A percentile compares a stretch with the other conserved stretches of the same genome.
Evolutionary conservation across 2,329 filamentous ascomycete genomes (phyloP).

Genomic region (Trichoderma sp.): DNA sequence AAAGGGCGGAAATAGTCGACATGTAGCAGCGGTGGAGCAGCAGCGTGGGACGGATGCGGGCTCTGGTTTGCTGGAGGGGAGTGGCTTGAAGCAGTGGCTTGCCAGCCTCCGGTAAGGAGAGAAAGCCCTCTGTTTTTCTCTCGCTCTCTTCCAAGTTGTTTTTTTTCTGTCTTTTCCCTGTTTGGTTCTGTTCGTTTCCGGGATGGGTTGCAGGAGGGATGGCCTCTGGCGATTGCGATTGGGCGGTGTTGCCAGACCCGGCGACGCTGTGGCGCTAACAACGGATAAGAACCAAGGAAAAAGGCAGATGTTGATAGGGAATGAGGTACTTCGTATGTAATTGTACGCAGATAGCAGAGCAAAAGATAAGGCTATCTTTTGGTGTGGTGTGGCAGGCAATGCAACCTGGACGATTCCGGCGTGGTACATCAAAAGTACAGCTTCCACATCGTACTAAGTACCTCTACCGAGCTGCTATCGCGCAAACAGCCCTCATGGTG

Average conservation of each 20-base stretch:
- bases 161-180: not conserved
- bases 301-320: too few relatives aligned
- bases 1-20: not conserved
- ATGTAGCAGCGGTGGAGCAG: conserved; percentile 5
- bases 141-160: not conserved
- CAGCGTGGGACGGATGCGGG: not conserved
- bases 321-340: too few relatives aligned
- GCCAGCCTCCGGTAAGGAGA: not conserved
- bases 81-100: too few relatives aligned
- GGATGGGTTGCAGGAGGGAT: not conserved
- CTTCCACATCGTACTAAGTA: too few relatives aligned
- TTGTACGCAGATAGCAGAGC: not conserved
- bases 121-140: not conserved
- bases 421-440: too few relatives aligned
- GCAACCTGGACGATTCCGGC: not conserved
- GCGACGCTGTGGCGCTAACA: not conserved
- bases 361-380: not conserved
- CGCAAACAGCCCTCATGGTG: not conserved
- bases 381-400: not conserved
- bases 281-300: not conserved
- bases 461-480: not conserved
- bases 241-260: not conserved
- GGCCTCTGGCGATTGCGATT: not conserved
- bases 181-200: not conserved
- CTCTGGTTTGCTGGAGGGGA: conserved; percentile 10